These are phyloP conservation scores for Cnidoscolus chayamansa DNA, from an alignment of 441 rosid species.

Conservation along the genomic window DNA sequence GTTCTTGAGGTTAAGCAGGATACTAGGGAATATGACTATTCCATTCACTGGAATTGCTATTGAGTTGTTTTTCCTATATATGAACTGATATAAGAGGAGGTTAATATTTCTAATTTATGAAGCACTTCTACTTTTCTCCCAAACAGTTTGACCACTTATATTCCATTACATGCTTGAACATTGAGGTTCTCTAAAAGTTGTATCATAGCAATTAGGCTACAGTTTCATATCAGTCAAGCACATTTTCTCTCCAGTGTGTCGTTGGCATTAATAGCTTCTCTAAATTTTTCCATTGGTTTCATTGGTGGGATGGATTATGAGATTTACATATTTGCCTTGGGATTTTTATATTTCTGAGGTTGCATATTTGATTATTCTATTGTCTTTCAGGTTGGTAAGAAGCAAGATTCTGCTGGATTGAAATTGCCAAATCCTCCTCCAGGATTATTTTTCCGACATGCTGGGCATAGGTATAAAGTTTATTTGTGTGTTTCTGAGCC, in stretches of 20 bases:
- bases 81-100: not conserved
- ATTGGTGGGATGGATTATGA: not conserved
- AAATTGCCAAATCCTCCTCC: slow-evolving; percentile 44
- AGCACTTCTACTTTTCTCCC: not conserved
- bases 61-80: not conserved
- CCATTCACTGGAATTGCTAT: not conserved
- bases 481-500: not conserved
- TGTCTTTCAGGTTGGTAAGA: slow-evolving; percentile 43
- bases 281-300: not conserved
- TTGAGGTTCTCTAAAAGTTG: not conserved
- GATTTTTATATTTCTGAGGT: slow-evolving; percentile 6
- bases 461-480: slow-evolving; percentile 26
- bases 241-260: not conserved
- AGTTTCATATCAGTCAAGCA: not conserved
- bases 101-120: not conserved
- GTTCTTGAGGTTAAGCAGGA: not conserved
- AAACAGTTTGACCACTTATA: not conserved
- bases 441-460: slow-evolving; percentile 29
- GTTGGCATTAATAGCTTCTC: not conserved
- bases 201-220: not conserved
- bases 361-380: not conserved
- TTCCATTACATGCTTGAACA: not conserved
- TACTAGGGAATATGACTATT: not conserved
- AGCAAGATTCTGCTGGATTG: slow-evolving; percentile 33
- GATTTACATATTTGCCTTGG: not conserved